Evolutionary conservation across 108 stramenopile genomes (phyloP).

Genomic region (Discostella stelligeroides): DNA sequence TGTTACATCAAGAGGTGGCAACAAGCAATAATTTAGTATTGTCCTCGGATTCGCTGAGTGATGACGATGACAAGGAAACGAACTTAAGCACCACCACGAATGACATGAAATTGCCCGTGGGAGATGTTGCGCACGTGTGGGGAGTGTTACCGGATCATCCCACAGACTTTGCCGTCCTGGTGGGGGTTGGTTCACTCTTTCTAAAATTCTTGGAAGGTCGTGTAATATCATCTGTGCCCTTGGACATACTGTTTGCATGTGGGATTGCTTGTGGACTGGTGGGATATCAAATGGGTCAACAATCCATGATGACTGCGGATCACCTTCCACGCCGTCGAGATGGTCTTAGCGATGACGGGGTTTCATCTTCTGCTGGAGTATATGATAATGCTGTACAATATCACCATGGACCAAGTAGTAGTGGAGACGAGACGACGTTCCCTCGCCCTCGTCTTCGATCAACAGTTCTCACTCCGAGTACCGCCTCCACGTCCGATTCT

Average conservation of each 20-base stretch:
- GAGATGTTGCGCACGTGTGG: background rate
- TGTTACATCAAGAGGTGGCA: background rate
- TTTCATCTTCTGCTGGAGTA: too few relatives aligned
- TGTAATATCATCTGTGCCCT: constrained; percentile 14
- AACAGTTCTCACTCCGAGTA: too few relatives aligned
- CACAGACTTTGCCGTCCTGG: constrained; percentile 18
- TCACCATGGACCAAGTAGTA: too few relatives aligned
- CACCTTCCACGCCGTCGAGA: too few relatives aligned
- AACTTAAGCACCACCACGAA: background rate
- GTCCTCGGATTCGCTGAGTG: background rate
- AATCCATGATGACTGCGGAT: background rate
- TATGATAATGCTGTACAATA: too few relatives aligned
- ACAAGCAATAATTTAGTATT: constrained; percentile 1
- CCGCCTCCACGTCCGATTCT: too few relatives aligned
- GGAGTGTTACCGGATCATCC: constrained; percentile 31
- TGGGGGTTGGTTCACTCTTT: constrained; percentile 22
- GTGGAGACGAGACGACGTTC: too few relatives aligned
- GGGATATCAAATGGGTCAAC: constrained; percentile 28
- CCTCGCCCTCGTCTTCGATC: background rate
- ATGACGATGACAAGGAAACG: background rate
- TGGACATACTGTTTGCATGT: constrained; percentile 28
- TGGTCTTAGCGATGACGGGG: too few relatives aligned
- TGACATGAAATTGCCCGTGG: background rate
- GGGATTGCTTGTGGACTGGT: constrained; percentile 32
- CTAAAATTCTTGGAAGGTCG: constrained; percentile 32